These are phyloP conservation scores for Linderina pennispora DNA, from an alignment of 192 early-diverging fungal species.

Conservation along the genomic window DNA sequence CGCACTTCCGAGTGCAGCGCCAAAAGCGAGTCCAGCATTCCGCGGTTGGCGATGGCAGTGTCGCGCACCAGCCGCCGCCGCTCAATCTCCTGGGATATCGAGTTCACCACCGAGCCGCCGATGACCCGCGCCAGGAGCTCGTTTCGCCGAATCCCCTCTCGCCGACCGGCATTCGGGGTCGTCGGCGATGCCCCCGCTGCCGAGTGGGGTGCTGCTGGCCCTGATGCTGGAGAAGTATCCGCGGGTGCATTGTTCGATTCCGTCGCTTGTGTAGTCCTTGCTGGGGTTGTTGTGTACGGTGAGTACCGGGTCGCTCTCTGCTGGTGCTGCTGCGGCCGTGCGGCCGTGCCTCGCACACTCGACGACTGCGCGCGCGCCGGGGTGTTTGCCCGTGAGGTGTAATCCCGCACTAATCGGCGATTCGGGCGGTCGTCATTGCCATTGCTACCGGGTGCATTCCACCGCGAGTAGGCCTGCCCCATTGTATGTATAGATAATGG, in stretches of 20 bases:
- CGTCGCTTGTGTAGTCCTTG: too few species aligned
- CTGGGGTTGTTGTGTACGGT: conserved; percentile 9
- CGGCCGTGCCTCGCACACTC: not conserved
- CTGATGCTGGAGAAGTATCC: too few species aligned
- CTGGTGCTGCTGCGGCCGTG: not conserved
- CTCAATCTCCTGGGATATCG: conserved; percentile 29
- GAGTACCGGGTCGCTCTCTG: not conserved
- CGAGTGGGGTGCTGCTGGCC: too few species aligned
- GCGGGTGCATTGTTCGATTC: too few species aligned
- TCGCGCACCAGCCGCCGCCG: not conserved
- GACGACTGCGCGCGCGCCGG: not conserved
- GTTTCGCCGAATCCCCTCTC: too few species aligned
- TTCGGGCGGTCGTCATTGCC: not conserved
- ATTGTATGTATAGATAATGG: conserved; percentile 2
- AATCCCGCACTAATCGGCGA: not conserved
- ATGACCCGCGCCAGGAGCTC: conserved; percentile 30
- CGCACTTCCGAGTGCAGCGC: too few species aligned
- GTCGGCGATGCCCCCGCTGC: too few species aligned
- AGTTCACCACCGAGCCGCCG: conserved; percentile 20
- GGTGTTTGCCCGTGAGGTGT: conserved; percentile 1
- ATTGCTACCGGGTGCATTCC: not conserved
- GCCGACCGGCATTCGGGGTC: too few species aligned
- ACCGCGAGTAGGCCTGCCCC: conserved; percentile 31
- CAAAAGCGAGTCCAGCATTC: too few species aligned
- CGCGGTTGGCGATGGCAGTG: too few species aligned